Evolutionary conservation across 768 basidiomycete species (phyloP), one percentile per base, ranked within the genome.

Genomic region (Collybiopsis luxurians): DNA sequence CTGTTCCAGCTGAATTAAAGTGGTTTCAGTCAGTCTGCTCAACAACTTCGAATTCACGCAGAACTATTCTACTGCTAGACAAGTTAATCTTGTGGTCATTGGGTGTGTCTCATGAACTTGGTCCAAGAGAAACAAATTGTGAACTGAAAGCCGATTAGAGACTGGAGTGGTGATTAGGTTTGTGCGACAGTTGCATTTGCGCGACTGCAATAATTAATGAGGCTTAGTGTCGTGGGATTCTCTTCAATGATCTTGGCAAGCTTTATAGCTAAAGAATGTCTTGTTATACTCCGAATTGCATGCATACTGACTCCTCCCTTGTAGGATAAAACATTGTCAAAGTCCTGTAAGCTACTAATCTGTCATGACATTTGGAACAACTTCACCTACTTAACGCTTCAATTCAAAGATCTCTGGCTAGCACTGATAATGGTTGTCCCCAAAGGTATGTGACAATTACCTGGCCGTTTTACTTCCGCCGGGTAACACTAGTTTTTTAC

Each of bases 81-180:
- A 51, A 51, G 23, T 17, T 51, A 23, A 51, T 51, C 31, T 26
- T 36, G 31, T 51, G 49, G 49, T 34, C 49, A 19, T 24, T 51
- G 4, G 49, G 49, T 51, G 12, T 13, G 31, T 48, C 28, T 17
- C n/a, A 2, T 7, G 3, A 11, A 24, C 2, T 13, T 21, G 27
- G 30, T 30, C 12, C 6, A 0, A 12, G 6, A 36, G 13, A 36
- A 31, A 21, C 38, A 28, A 23, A 30, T n/a, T n/a, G n/a, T n/a
- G n/a, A n/a, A n/a, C n/a, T 15, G n/a, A 30, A 30, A 26, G 4
- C 10, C 27, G 17, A 23, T 21, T 21, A 51, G 49, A 51, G 23
- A 51, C 38, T 5, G 49, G 49, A 5, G 21, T 51, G 7, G 31
- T 51, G 13, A 51, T 31, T 19, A 51, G 49, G 49, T 39, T 7